phyloP scores from a whole-genome alignment of 1,284 basidiomycete species.

The Termitomyces sp. region DNA sequence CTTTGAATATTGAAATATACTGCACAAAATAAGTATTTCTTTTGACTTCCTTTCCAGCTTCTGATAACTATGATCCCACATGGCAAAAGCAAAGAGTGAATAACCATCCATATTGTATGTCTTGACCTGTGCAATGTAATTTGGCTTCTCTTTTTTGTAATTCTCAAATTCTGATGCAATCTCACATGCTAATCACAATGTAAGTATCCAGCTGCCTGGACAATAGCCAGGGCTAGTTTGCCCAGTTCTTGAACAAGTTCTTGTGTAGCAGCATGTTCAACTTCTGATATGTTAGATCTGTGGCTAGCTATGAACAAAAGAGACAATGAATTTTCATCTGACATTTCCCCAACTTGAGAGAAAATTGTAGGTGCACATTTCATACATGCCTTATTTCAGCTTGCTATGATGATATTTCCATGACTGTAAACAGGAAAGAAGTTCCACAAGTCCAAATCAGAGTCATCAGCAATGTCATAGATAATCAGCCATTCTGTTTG shows the following conservation, averaged over 20 bases:
- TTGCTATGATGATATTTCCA: conserved; percentile 12
- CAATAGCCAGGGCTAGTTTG: too few relatives aligned
- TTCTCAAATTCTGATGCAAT: neutral
- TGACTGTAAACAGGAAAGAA: conserved; percentile 1
- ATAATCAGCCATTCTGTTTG: neutral
- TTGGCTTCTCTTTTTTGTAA: neutral
- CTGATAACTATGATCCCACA: neutral
- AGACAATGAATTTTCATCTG: too few relatives aligned
- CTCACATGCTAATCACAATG: too few relatives aligned
- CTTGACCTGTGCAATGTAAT: neutral
- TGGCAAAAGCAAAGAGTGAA: neutral
- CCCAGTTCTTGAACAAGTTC: too few relatives aligned
- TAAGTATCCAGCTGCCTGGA: too few relatives aligned
- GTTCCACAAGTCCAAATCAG: neutral
- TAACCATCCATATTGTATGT: neutral
- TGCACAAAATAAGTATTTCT: neutral
- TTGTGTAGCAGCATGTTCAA: too few relatives aligned
- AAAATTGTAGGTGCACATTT: neutral
- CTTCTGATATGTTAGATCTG: too few relatives aligned
- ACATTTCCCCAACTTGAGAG: too few relatives aligned
- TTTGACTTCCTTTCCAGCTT: neutral
- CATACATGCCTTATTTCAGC: neutral
- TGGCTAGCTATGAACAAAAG: too few relatives aligned
- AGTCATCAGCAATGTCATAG: too few relatives aligned
- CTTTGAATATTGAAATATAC: neutral